A percentile compares a stretch with the other conserved stretches of the same genome.
Conservation (phyloP, 2,329 filamentous ascomycete genomes). For the Sporothrix protearum region DNA sequence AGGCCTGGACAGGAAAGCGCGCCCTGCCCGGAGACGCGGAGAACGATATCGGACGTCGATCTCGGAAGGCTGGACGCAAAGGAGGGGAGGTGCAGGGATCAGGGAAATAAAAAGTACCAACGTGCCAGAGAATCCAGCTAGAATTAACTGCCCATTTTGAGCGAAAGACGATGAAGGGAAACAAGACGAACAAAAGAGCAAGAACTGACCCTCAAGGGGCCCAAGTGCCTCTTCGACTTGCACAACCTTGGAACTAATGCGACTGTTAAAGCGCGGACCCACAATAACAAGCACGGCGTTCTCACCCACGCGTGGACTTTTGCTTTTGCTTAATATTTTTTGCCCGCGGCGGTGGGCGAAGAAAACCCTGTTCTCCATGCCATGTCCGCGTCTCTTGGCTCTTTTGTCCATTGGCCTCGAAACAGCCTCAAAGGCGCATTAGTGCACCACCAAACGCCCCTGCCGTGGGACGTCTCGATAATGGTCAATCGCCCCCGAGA, state of each 20-base stretch:
- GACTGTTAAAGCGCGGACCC: conserved; percentile 7
- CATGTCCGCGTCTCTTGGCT: conserved; percentile 1
- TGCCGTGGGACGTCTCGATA: neutral
- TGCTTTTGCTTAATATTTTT: neutral
- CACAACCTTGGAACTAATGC: neutral
- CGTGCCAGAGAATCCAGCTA: neutral
- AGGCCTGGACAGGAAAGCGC: neutral
- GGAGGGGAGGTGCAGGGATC: neutral
- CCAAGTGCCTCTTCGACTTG: neutral
- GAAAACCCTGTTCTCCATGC: neutral
- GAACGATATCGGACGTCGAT: neutral
- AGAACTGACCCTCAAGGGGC: neutral
- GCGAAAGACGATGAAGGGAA: neutral
- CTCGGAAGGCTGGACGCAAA: conserved; percentile 2
- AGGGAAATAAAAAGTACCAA: neutral
- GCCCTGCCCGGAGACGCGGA: neutral
- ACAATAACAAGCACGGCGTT: conserved; percentile 3
- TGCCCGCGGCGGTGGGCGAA: neutral
- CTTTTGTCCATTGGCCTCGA: neutral
- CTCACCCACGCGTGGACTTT: neutral
- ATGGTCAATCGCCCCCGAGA: neutral
- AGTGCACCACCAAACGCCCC: neutral
- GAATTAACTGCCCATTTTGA: neutral
- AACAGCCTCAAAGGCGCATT: neutral
- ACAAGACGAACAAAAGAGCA: neutral